Base-by-base conservation (phyloP, 2,329 filamentous ascomycete genomes). In the Lachnum nothofagi region DNA sequence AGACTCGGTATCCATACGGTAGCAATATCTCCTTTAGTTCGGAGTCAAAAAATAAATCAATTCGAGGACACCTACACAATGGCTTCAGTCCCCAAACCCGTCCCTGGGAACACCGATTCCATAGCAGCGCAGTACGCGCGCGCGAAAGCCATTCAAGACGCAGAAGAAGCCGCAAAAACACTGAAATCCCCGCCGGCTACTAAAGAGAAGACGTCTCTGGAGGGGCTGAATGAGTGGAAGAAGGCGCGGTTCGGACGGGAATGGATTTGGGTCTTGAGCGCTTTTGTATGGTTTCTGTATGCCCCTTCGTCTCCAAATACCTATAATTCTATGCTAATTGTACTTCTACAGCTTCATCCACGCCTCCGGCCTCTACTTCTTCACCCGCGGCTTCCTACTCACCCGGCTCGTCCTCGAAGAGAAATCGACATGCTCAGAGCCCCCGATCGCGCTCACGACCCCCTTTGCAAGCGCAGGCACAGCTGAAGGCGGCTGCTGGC, bases 351-450 rank as follows among this genome's bases (percentile, higher is more conserved):
- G 64, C 23, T 59, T 60, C 44, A 77, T 96, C 34, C 93, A 98
- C 66, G 74, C 79, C 39, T 73, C 86, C 29, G 91, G 90, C 51
- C 85, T 97, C 61, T 88, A 86, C 65, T 86, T 96, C 65, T 98
- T 98, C 70, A 95, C 89, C 22, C 90, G 86, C 66, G 93, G 93
- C 31, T 98, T 98, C 68, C 80, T 98, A 54, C 79, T 98, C 56
- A 95, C 91, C 48, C 82, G 93, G 50, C 72, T 89, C 53, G 85
- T 91, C 44, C 76, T 93, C 49, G 83, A 89, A 54, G 80, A 89
- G 61, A 86, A 84, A 65, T 90, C 88, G 10, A 75, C 74, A 49
- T 93, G 88, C 67, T 71, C 73, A 9, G 68, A 73, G 35, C 82
- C 87, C 42, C 91, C 93, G 3, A 79, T 86, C 50, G 75, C 79